Evolutionary conservation across 495 filamentous ascomycete species (phyloP).

Genomic region (Cudoniella acicularis): DNA sequence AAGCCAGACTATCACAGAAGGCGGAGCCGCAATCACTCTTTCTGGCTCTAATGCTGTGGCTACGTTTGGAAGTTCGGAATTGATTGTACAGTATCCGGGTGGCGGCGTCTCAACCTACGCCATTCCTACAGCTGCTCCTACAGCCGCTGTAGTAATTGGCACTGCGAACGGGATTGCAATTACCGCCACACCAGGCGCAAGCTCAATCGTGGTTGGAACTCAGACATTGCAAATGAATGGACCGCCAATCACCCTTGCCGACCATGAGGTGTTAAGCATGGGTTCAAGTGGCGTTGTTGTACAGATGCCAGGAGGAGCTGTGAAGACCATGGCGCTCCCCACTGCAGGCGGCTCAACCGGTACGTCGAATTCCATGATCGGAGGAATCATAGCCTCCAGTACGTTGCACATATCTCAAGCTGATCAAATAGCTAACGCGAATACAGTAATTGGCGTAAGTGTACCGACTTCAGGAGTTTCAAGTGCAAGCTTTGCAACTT

Average conservation of each 20-base stretch:
- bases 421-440: background rate
- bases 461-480: no score
- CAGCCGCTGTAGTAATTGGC: background rate
- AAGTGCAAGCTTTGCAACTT: no score
- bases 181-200: background rate
- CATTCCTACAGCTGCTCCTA: background rate
- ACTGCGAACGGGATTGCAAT: background rate
- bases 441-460: background rate
- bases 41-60: background rate
- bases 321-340: background rate
- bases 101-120: background rate
- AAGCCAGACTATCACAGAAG: slow-evolving; percentile 9
- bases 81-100: slow-evolving; percentile 3
- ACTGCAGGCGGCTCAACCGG: background rate
- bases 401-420: background rate
- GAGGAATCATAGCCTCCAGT: slow-evolving; percentile 4
- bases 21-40: slow-evolving; percentile 6
- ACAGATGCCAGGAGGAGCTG: slow-evolving; percentile 8
- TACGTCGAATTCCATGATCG: background rate
- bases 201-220: background rate
- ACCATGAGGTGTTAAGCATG: slow-evolving; percentile 5
- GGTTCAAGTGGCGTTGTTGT: slow-evolving; percentile 6
- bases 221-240: background rate
- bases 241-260: background rate
- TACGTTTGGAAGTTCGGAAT: background rate